Conservation (phyloP, 768 basidiomycete species). For the Termitomyces sp. region DNA sequence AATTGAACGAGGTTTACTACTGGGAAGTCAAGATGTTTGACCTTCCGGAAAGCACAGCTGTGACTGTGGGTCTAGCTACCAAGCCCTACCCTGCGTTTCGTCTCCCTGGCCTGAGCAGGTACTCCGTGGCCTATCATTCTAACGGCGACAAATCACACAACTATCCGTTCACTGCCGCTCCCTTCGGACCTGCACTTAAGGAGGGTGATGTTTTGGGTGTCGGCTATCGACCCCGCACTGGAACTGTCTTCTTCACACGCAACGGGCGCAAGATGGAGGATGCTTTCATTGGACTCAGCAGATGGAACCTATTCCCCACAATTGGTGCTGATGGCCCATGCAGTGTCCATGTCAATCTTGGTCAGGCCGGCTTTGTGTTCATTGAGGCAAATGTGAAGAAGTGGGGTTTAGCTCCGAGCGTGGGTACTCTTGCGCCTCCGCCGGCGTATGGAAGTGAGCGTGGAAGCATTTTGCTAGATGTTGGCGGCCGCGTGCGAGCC, state of each 20-base stretch:
- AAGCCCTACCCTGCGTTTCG: constrained; percentile 97
- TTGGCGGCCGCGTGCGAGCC: constrained; percentile 59
- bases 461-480: constrained; percentile 92
- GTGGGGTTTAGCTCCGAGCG: constrained; percentile 97
- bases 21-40: constrained; percentile 99
- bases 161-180: constrained; percentile 84
- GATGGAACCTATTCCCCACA: constrained; percentile 94
- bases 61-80: constrained; percentile 92
- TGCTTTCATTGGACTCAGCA: constrained; percentile 84
- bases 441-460: constrained; percentile 97
- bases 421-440: constrained; percentile 94
- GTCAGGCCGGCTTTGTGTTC: constrained; percentile 97
- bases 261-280: constrained; percentile 98
- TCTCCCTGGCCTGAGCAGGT: constrained; percentile 78
- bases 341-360: constrained; percentile 95
- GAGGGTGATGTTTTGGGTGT: constrained; percentile 96
- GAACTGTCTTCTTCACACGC: constrained; percentile 98
- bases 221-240: constrained; percentile 92
- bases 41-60: constrained; percentile 78
- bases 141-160: constrained; percentile 97
- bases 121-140: constrained; percentile 93
- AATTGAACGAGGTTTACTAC: constrained; percentile 98
- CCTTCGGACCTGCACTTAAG: constrained; percentile 80
- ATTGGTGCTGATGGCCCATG: constrained; percentile 96
- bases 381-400: constrained; percentile 99